Conservation (phyloP, 2,329 filamentous ascomycete species). For the Apiospora koreana region DNA sequence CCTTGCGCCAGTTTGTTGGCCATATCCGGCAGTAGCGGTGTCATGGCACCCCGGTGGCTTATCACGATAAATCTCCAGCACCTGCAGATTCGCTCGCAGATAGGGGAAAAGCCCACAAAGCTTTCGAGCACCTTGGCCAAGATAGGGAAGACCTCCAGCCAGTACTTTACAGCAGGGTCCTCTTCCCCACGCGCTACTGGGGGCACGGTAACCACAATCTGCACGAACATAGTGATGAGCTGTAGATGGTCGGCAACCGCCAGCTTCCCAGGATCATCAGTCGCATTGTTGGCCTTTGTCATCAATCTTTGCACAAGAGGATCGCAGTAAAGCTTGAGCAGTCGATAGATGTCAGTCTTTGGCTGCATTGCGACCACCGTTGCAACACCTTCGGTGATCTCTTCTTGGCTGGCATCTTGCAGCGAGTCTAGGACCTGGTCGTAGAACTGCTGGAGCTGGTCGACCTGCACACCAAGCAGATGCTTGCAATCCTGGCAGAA, state of each 20-base stretch:
- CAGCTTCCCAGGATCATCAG: slow-evolving; percentile 79
- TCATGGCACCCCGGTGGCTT: slow-evolving; percentile 87
- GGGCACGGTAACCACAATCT: slow-evolving; percentile 68
- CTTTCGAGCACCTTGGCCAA: slow-evolving; percentile 84
- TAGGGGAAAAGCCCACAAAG: slow-evolving; percentile 82
- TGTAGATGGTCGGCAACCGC: slow-evolving; percentile 91
- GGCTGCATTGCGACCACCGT: slow-evolving; percentile 89
- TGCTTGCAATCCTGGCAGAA: slow-evolving; percentile 95
- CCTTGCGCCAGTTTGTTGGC: slow-evolving; percentile 86
- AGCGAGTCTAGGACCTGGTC: slow-evolving; percentile 85
- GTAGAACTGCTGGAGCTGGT: slow-evolving; percentile 90
- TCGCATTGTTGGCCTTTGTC: slow-evolving; percentile 81
- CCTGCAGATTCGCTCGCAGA: slow-evolving; percentile 89
- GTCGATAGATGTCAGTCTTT: slow-evolving; percentile 74
- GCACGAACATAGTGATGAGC: slow-evolving; percentile 87
- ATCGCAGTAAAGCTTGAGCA: slow-evolving; percentile 90
- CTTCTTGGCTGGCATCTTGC: slow-evolving; percentile 85
- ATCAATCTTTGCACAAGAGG: slow-evolving; percentile 85
- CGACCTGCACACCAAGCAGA: slow-evolving; percentile 78
- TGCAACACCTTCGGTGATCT: slow-evolving; percentile 94
- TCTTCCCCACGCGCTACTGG: slow-evolving; percentile 70
- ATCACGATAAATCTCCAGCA: slow-evolving; percentile 98
- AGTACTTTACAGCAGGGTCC: slow-evolving; percentile 94
- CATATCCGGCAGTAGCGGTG: slow-evolving; percentile 79
- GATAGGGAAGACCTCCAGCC: slow-evolving; percentile 89